Evolutionary conservation across 148 eudicot genomes (phyloP).

Genomic region (Rhododendron ovatum): DNA sequence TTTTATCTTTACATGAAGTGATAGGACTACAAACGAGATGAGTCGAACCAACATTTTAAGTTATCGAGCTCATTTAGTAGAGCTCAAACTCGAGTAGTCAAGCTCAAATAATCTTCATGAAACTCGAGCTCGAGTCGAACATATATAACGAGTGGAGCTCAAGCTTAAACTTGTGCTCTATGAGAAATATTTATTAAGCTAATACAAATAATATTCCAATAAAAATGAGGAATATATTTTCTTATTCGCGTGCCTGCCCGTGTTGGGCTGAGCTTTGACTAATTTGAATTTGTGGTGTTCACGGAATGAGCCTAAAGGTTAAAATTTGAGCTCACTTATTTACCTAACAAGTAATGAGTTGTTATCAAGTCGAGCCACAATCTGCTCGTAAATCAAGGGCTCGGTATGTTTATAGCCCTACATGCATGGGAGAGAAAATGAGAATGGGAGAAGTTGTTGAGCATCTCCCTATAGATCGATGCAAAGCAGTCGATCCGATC

Average conservation of each 20-base stretch:
- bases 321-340: neutral
- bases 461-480: too few relatives aligned
- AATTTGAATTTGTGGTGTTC: neutral
- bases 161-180: neutral
- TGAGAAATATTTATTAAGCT: too few relatives aligned
- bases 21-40: too few relatives aligned
- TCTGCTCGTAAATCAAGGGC: too few relatives aligned
- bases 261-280: neutral
- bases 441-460: too few relatives aligned
- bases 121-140: neutral
- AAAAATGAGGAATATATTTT: too few relatives aligned
- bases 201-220: neutral
- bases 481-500: too few relatives aligned
- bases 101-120: neutral
- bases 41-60: neutral
- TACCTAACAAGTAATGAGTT: neutral
- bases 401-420: neutral
- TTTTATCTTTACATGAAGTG: too few relatives aligned
- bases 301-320: too few relatives aligned
- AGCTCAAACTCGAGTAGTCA: neutral
- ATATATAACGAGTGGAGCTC: neutral
- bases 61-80: neutral
- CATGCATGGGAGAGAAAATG: neutral
- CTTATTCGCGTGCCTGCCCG: neutral
- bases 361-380: neutral